Percentiles rank a stretch among this genome's conserved stretches.
Conservation (phyloP, 805 yeast genomes). For the Teunomyces aglyptinius region DNA sequence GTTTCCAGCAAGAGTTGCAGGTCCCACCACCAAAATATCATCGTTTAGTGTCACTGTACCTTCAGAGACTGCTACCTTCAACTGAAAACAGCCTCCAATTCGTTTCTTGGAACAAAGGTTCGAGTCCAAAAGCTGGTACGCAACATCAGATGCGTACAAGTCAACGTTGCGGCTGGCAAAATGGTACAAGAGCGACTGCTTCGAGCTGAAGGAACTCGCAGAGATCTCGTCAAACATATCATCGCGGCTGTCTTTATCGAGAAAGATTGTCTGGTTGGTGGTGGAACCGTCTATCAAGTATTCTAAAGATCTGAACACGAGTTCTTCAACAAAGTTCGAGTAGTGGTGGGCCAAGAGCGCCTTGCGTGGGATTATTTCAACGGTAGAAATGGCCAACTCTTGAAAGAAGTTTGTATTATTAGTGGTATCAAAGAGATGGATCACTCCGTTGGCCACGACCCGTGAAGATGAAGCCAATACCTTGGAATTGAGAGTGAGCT, state of each 20-base stretch:
- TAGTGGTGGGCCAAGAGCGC: slow-evolving; percentile 45
- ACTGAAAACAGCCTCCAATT: slow-evolving; percentile 55
- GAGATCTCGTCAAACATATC: slow-evolving; percentile 20
- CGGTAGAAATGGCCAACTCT: slow-evolving; percentile 19
- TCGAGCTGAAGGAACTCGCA: slow-evolving; percentile 27
- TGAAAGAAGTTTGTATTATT: slow-evolving; percentile 17
- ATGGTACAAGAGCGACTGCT: slow-evolving; percentile 55
- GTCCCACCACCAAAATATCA: slow-evolving; percentile 45
- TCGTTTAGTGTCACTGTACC: slow-evolving; percentile 48
- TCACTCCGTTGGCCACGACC: slow-evolving; percentile 31
- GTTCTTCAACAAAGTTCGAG: slow-evolving; percentile 65
- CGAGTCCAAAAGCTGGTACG: slow-evolving; percentile 44
- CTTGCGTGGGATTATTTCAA: slow-evolving; percentile 32
- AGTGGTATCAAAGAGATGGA: slow-evolving; percentile 28
- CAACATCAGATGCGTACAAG: slow-evolving; percentile 11
- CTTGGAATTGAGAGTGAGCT: slow-evolving; percentile 19
- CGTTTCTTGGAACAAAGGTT: slow-evolving; percentile 56
- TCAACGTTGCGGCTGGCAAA: slow-evolving; percentile 50
- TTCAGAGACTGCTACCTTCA: slow-evolving; percentile 32
- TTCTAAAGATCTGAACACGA: slow-evolving; percentile 57
- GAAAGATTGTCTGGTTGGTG: slow-evolving; percentile 59
- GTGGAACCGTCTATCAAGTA: slow-evolving; percentile 55
- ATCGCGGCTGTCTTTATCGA: slow-evolving; percentile 40
- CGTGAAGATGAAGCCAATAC: slow-evolving; percentile 15
- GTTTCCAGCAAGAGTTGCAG: slow-evolving; percentile 50